Evolutionary conservation across 2,329 filamentous ascomycete genomes (phyloP), one percentile per base, ranked within the genome.

Genomic region (Pseudocercospora ulei): DNA sequence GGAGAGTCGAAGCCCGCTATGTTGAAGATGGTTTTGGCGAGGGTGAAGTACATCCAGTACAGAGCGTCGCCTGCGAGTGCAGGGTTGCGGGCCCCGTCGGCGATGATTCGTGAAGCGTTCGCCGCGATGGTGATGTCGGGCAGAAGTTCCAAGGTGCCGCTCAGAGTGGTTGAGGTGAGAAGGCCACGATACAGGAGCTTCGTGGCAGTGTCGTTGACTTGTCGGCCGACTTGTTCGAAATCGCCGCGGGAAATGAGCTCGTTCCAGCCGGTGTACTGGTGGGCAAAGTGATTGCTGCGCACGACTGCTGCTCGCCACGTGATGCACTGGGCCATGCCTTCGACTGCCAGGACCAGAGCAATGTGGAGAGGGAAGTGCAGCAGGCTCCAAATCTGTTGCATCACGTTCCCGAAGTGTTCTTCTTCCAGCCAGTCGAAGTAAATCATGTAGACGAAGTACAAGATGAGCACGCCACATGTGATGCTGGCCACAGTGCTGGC

Each of bases 401-500:
- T 41, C 24, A 52, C 46, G 12, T 47, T 50, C 2, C 49, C 50
- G 22, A 52, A 47, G 22, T 51, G 47, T 5, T 47, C 39, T 6
- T 54, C 41, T 24, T 45, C 40, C 2, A 50, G 22, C 11, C 41
- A 39, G 38, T 52, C 46, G 34, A 54, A 54, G 43, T 53, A 51
- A 24, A 55, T 44, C 38, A 51, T 49, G 40, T 48, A 53, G 12
- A 52, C 33, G 44, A 54, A 49, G 39, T 52, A 54, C 23, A 63
- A 58, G 36, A 62, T 58, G 8, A 59, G 39, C 5, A 62, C 44
- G 1, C 53, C 50, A 28, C 56, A 52, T 29, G 58, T 44, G 41
- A 62, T 57, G 38, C 60, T 54, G 3, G 54, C 57, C n/a, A 60
- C 50, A 1, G 58, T 55, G 5, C 48, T 22, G 1, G 51, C 46